Conservation (phyloP, 768 basidiomycete genomes). For the Boletus reticuloceps region DNA sequence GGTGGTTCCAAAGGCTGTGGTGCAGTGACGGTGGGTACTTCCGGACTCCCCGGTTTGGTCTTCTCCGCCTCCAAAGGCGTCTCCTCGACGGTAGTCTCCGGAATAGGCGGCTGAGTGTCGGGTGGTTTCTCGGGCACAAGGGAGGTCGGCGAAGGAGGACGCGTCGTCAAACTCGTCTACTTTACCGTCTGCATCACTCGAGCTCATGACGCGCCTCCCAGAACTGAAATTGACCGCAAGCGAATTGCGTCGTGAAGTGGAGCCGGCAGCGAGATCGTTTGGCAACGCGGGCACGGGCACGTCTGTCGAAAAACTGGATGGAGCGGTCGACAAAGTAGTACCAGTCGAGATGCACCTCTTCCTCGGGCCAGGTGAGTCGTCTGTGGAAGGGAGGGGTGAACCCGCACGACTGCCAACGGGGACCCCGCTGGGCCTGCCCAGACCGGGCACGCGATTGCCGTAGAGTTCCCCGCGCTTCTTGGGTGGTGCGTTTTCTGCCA, state of each 20-base stretch:
- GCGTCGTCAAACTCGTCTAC: constrained; percentile 1
- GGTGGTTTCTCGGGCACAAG: constrained; percentile 9
- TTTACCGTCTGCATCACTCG: constrained; percentile 4
- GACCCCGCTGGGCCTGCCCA: constrained; percentile 22
- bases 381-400: constrained; percentile 14
- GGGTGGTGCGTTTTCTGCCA: constrained; percentile 42
- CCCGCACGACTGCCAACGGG: constrained; percentile 15
- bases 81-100: not conserved
- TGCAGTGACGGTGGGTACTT: not conserved
- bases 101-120: not conserved
- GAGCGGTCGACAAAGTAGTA: constrained; percentile 11
- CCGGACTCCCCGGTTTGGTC: not conserved
- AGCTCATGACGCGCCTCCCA: constrained; percentile 20
- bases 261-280: not conserved
- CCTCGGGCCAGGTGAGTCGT: constrained; percentile 20
- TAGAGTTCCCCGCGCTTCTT: constrained; percentile 66
- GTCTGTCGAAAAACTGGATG: constrained; percentile 11
- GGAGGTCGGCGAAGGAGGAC: not conserved
- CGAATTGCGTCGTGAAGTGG: constrained; percentile 27
- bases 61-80: constrained; percentile 2
- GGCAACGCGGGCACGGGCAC: constrained; percentile 29
- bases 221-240: constrained; percentile 24
- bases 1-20: not conserved
- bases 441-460: constrained; percentile 60
- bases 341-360: constrained; percentile 33